Base-by-base conservation (phyloP, 176 grass and related monocot species). In the Carex kokanica region DNA sequence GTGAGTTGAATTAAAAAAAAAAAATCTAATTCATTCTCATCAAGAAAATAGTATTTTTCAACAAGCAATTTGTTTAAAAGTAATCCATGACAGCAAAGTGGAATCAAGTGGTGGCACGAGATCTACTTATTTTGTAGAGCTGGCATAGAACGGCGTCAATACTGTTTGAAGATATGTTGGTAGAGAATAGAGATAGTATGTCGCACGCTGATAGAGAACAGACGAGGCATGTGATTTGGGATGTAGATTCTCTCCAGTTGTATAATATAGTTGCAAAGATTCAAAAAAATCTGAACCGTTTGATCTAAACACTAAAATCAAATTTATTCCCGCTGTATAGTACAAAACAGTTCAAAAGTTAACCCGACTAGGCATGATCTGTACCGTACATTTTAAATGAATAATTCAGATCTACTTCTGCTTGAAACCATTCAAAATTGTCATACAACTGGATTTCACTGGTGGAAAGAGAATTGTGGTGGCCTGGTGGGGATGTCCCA, bases 131-230 rank as follows among this genome's bases (percentile, higher is more conserved):
- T 61, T 60, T 80, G 55, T 80, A 80, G 52, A 61, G 55, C 78
- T 80, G 78, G 55, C 55, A 80, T 60, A 61, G 15, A 34, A 80
- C 27, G 69, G 69, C 18, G 69, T 73, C 49, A 10, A 47, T 74
- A 47, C 9, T 74, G 70, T 52, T 74, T 74, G 70, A 74, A 74
- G 10, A 20, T 12, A n/a, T 74, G 70, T 74, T 74, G 40, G 70
- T 74, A 74, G 2, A 20, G 40, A 74, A 14, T 27, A 52, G 20
- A 69, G 59, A 43, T 38, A 38, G 36, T 38, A 38, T 38, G 36
- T 38, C 36, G 36, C 36, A 38, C 36, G 36, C 36, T 38, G 36
- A 40, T 0, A 74, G 70, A 74, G 20, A 74, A 74, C 9, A 74
- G 9, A 49, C 8, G 1, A 52, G 20, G 20, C n/a, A 74, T 74